A percentile compares a stretch with the other conserved stretches of the same genome.
These are phyloP conservation scores for Cornus florida DNA, from an alignment of 148 eudicot species.

Conservation along the genomic window DNA sequence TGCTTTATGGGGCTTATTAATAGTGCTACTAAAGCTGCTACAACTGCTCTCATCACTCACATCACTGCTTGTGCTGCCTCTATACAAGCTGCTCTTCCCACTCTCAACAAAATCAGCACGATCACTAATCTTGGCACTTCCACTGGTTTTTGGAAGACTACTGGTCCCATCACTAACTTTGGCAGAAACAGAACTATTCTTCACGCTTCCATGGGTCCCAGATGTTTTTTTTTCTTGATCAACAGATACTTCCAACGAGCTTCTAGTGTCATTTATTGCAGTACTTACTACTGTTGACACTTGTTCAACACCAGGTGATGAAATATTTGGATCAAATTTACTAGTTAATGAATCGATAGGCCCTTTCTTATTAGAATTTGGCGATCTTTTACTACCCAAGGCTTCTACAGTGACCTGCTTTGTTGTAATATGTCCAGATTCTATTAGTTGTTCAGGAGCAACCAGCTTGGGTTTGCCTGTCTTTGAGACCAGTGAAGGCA, in stretches of 20 bases:
- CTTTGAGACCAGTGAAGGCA: slow-evolving; percentile 12
- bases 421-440: slow-evolving; percentile 22
- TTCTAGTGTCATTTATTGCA: slow-evolving; percentile 16
- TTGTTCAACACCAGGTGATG: slow-evolving; percentile 13
- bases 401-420: slow-evolving; percentile 18
- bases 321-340: slow-evolving; percentile 5
- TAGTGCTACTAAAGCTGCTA: slow-evolving; percentile 66
- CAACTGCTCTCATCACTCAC: slow-evolving; percentile 71
- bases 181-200: slow-evolving; percentile 52
- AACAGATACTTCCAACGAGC: slow-evolving; percentile 30
- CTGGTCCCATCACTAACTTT: slow-evolving; percentile 54
- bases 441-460: slow-evolving; percentile 24
- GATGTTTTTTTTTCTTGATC: slow-evolving; percentile 50
- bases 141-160: slow-evolving; percentile 55
- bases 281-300: slow-evolving; percentile 11
- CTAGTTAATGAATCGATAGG: neutral
- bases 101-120: slow-evolving; percentile 54
- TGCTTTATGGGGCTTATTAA: slow-evolving; percentile 70
- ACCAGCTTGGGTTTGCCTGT: slow-evolving; percentile 25
- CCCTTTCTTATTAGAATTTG: slow-evolving; percentile 4
- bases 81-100: slow-evolving; percentile 59
- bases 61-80: slow-evolving; percentile 68
- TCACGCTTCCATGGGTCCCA: slow-evolving; percentile 35
- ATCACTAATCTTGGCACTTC: slow-evolving; percentile 53
- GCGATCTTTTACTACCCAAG: neutral